Conservation (phyloP, 78 protist genomes). For the Dictyostelium firmibasis region DNA sequence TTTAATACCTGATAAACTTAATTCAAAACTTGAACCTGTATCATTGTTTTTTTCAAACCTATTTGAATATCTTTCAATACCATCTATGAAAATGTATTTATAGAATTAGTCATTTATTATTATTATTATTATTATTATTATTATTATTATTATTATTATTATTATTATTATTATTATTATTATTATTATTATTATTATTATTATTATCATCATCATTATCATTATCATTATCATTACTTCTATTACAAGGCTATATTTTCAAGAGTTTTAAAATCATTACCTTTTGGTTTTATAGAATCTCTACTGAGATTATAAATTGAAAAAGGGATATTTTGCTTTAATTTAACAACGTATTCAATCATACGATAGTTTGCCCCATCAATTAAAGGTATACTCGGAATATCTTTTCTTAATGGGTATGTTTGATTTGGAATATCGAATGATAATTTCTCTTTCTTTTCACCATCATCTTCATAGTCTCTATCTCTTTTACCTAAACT, state of each 20-base stretch:
- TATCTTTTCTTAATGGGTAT: not conserved
- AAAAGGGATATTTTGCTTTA: not conserved
- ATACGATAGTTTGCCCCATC: not conserved
- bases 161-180: too few relatives aligned
- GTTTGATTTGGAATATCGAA: not conserved
- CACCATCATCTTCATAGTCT: slow-evolving; percentile 8
- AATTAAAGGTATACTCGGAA: not conserved
- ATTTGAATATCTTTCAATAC: slow-evolving; percentile 9
- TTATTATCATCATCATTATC: not conserved
- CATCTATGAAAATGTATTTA: not conserved
- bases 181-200: not conserved
- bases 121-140: not conserved
- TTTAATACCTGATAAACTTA: not conserved
- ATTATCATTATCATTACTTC: too few relatives aligned
- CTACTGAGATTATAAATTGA: slow-evolving; percentile 2
- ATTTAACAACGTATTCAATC: not conserved
- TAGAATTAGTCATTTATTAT: not conserved
- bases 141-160: not conserved
- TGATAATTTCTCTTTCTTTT: not conserved
- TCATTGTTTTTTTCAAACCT: not conserved
- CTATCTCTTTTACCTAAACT: not conserved
- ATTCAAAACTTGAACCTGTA: not conserved
- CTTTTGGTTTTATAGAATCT: not conserved
- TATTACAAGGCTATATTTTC: too few relatives aligned
- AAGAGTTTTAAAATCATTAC: not conserved